Evolutionary conservation across 805 yeast species (phyloP).

Genomic region (Kluyveromyces siamensis): DNA sequence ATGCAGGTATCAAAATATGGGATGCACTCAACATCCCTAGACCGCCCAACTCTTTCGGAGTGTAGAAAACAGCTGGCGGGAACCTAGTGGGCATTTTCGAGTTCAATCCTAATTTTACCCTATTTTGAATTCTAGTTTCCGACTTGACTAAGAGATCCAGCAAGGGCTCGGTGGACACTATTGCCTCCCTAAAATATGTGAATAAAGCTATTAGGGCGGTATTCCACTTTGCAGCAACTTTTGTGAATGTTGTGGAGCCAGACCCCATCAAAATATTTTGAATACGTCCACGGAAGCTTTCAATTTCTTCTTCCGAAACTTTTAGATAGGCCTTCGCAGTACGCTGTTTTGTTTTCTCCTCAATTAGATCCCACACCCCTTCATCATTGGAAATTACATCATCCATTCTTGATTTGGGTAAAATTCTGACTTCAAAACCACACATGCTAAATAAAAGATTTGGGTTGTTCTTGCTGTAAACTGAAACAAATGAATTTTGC

Average conservation of each 20-base stretch:
- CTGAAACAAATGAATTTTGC: constrained; percentile 77
- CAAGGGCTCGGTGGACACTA: constrained; percentile 67
- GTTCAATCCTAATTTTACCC: constrained; percentile 89
- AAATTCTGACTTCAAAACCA: constrained; percentile 87
- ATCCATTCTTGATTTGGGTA: constrained; percentile 59
- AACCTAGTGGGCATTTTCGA: constrained; percentile 98
- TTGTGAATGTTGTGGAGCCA: constrained; percentile 91
- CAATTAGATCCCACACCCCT: constrained; percentile 84
- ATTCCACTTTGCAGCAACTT: constrained; percentile 93
- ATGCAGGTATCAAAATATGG: constrained; percentile 87
- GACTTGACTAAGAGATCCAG: constrained; percentile 79
- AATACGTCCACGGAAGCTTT: constrained; percentile 70
- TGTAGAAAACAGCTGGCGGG: constrained; percentile 97
- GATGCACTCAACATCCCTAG: constrained; percentile 97
- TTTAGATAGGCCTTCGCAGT: constrained; percentile 83
- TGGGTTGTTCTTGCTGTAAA: constrained; percentile 84
- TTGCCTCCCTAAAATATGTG: constrained; percentile 90
- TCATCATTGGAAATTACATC: constrained; percentile 54
- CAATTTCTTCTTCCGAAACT: constrained; percentile 74
- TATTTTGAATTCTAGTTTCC: constrained; percentile 87
- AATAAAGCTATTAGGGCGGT: constrained; percentile 80
- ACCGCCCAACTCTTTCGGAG: constrained; percentile 97
- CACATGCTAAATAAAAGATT: constrained; percentile 83
- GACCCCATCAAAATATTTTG: constrained; percentile 90
- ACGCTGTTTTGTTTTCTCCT: constrained; percentile 65